Evolutionary conservation across 441 rosid genomes (phyloP).

Genomic region (Melastoma candidum): DNA sequence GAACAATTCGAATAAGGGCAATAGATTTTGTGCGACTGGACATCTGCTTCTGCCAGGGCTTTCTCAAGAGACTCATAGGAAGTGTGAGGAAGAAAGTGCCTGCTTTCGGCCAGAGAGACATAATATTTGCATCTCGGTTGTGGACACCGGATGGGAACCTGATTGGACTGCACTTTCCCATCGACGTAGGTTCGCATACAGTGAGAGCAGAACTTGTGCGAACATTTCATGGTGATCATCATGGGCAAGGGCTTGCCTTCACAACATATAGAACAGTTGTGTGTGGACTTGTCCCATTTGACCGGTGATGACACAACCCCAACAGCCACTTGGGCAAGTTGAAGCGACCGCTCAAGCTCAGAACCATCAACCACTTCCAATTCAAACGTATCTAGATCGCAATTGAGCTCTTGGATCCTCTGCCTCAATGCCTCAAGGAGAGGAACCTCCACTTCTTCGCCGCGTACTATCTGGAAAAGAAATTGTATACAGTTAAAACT

Average conservation of each 20-base stretch:
- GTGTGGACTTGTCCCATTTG: constrained; percentile 29
- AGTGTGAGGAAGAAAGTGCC: constrained; percentile 54
- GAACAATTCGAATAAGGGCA: constrained; percentile 90
- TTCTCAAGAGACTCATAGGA: constrained; percentile 50
- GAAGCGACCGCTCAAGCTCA: constrained; percentile 50
- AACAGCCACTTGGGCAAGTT: constrained; percentile 67
- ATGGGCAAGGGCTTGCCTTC: constrained; percentile 63
- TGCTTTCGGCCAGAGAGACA: constrained; percentile 51
- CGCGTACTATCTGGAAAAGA: constrained; percentile 34
- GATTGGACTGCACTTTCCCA: constrained; percentile 62
- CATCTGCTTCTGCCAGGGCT: constrained; percentile 58
- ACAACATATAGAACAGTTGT: constrained; percentile 76
- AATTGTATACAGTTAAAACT: no score
- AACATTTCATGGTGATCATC: constrained; percentile 76
- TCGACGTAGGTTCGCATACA: constrained; percentile 85
- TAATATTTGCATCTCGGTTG: constrained; percentile 71
- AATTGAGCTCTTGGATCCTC: constrained; percentile 54
- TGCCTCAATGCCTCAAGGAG: constrained; percentile 67
- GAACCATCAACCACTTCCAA: constrained; percentile 45
- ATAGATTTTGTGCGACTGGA: constrained; percentile 55
- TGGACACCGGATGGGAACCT: constrained; percentile 85
- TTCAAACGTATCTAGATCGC: constrained; percentile 56
- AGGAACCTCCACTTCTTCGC: constrained; percentile 54
- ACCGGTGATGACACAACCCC: constrained; percentile 53
- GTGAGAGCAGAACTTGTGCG: constrained; percentile 87